Evolutionary conservation across 768 basidiomycete genomes (phyloP).

Genomic region (Tremella yokohamensis): DNA sequence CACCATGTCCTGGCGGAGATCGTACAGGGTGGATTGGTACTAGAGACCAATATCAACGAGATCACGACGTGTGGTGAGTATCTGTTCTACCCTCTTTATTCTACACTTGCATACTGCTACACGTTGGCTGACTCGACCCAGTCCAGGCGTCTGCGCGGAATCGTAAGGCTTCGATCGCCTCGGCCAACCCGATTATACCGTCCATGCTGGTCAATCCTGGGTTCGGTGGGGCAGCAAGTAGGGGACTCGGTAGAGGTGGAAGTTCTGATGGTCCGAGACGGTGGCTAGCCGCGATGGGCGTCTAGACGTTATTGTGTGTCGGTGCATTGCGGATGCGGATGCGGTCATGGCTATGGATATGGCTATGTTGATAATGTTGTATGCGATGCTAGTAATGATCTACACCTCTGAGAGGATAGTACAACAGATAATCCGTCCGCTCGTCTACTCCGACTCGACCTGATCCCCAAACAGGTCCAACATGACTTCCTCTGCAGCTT

Average conservation of each 20-base stretch:
- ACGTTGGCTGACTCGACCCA: slow-evolving; percentile 8
- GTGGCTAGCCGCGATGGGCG: slow-evolving; percentile 44
- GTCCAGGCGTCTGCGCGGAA: slow-evolving; percentile 38
- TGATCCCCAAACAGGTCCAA: too few relatives aligned
- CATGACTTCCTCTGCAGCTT: too few relatives aligned
- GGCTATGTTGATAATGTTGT: not conserved
- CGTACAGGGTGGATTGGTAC: slow-evolving; percentile 90
- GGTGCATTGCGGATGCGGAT: too few relatives aligned
- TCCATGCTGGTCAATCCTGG: slow-evolving; percentile 25
- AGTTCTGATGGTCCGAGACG: slow-evolving; percentile 34
- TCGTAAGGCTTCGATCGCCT: slow-evolving; percentile 42
- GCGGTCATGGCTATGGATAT: slow-evolving; percentile 3
- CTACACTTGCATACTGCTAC: too few relatives aligned
- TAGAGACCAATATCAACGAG: slow-evolving; percentile 66
- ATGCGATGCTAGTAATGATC: not conserved
- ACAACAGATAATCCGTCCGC: too few relatives aligned
- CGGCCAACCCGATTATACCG: slow-evolving; percentile 39
- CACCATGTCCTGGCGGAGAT: slow-evolving; percentile 95
- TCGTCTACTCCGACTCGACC: too few relatives aligned
- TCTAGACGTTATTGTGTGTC: slow-evolving; percentile 11
- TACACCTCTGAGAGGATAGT: too few relatives aligned
- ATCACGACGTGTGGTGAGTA: slow-evolving; percentile 44
- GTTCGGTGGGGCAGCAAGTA: not conserved
- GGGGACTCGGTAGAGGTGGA: slow-evolving; percentile 18
- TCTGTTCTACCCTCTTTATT: not conserved